phyloP scores from a whole-genome alignment of 2,329 filamentous ascomycete species.

The Claviceps fusiformis region DNA sequence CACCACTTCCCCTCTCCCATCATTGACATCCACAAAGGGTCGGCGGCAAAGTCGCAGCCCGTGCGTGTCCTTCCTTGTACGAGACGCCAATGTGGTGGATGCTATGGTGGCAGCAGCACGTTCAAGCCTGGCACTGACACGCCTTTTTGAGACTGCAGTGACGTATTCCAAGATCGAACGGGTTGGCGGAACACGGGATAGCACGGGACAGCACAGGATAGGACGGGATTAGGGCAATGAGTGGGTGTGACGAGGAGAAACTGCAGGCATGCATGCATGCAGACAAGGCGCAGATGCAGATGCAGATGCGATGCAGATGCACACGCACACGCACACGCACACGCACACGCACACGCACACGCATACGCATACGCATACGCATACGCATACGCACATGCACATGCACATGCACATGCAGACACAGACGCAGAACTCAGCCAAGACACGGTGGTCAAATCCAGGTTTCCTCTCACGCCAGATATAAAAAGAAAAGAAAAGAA shows the following conservation, averaged over 20 bases:
- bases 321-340: neutral
- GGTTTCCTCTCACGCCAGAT: no score
- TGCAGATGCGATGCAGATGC: neutral
- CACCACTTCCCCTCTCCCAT: neutral
- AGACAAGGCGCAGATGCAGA: no score
- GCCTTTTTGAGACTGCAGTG: constrained; percentile 3
- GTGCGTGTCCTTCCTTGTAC: neutral
- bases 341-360: neutral
- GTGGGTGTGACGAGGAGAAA: neutral
- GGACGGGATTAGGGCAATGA: neutral
- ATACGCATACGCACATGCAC: neutral
- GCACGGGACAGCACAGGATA: no score
- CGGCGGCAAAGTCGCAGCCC: neutral
- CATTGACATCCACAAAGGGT: neutral
- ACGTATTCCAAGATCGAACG: constrained; percentile 4
- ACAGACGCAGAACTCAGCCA: neutral
- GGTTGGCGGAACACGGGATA: neutral
- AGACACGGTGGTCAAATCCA: neutral
- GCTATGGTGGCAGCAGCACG: neutral
- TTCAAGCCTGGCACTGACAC: neutral
- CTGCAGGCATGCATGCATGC: neutral
- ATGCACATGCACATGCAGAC: neutral
- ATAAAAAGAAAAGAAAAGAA: no score
- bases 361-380: neutral
- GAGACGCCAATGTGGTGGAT: neutral